phyloP scores from a whole-genome alignment of 768 basidiomycete genomes.

The Suillus decipiens region DNA sequence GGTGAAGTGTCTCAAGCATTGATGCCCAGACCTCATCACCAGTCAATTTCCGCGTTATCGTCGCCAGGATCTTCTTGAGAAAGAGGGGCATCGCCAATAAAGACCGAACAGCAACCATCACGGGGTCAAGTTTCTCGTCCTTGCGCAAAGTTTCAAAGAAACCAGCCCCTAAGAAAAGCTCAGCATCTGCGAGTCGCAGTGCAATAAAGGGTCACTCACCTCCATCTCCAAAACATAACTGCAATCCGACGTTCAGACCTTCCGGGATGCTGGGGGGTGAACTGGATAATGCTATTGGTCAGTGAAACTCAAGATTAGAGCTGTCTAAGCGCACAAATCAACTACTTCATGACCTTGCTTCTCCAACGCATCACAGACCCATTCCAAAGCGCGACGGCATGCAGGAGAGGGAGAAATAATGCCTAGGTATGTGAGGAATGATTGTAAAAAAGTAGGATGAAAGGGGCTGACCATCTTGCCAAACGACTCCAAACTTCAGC shows the following conservation, averaged over 20 bases:
- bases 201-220: constrained; percentile 33
- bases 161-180: constrained; percentile 42
- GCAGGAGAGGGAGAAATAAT: constrained; percentile 42
- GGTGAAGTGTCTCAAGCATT: constrained; percentile 36
- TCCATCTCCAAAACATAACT: constrained; percentile 58
- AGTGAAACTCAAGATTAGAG: not conserved
- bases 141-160: constrained; percentile 37
- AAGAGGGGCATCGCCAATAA: constrained; percentile 31
- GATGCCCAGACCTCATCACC: constrained; percentile 31
- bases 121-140: constrained; percentile 35
- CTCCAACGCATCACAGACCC: constrained; percentile 34
- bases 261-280: constrained; percentile 49
- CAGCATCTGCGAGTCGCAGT: not conserved
- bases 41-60: constrained; percentile 33
- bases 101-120: constrained; percentile 27
- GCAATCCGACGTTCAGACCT: constrained; percentile 53
- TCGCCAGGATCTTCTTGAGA: constrained; percentile 46
- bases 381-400: constrained; percentile 38
- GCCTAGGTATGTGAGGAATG: constrained; percentile 24
- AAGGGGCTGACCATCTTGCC: constrained; percentile 40
- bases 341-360: constrained; percentile 43
- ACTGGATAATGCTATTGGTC: constrained; percentile 21
- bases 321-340: constrained; percentile 34
- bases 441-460: not conserved
- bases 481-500: constrained; percentile 42